A percentile compares a stretch with the other conserved stretches of the same genome.
Evolutionary conservation across 192 early-diverging fungal species (phyloP).

Genomic region (Dissophora ornata): DNA sequence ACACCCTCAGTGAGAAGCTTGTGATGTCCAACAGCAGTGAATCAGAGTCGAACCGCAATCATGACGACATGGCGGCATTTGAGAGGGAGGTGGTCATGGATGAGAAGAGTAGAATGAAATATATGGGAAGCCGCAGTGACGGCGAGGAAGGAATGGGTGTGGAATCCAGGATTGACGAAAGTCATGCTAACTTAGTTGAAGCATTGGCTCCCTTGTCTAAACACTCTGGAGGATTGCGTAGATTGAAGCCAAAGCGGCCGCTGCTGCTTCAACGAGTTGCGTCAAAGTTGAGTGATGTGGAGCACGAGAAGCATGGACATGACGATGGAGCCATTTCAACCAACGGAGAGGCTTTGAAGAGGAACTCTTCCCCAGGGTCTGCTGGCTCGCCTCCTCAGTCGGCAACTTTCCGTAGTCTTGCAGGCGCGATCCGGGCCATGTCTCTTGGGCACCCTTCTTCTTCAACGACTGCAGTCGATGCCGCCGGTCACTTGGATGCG

Average conservation of each 20-base stretch:
- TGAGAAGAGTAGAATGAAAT: conserved; percentile 8
- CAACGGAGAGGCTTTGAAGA: background rate
- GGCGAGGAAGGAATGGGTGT: background rate
- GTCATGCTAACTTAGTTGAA: background rate
- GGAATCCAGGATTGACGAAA: conserved; percentile 1
- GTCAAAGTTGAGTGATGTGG: conserved; percentile 8
- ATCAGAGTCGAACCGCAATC: conserved; percentile 2
- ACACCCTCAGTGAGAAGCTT: conserved; percentile 2
- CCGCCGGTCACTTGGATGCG: background rate
- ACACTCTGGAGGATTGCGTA: conserved; percentile 1
- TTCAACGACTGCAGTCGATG: background rate
- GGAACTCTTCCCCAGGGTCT: conserved; percentile 8
- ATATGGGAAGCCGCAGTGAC: background rate
- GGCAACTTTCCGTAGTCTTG: conserved; percentile 32
- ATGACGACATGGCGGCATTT: background rate
- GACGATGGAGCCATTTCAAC: background rate
- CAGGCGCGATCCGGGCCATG: conserved; percentile 40
- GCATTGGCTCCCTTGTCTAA: conserved; percentile 1
- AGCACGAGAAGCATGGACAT: background rate
- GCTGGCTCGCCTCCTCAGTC: conserved; percentile 17
- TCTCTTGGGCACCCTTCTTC: conserved; percentile 30
- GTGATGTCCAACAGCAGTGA: conserved; percentile 3
- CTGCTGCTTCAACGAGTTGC: conserved; percentile 3
- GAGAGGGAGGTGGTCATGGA: background rate
- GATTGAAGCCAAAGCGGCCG: conserved; percentile 36